Evolutionary conservation across 345 rosid genomes (phyloP).

Genomic region (Ceriops tagal): DNA sequence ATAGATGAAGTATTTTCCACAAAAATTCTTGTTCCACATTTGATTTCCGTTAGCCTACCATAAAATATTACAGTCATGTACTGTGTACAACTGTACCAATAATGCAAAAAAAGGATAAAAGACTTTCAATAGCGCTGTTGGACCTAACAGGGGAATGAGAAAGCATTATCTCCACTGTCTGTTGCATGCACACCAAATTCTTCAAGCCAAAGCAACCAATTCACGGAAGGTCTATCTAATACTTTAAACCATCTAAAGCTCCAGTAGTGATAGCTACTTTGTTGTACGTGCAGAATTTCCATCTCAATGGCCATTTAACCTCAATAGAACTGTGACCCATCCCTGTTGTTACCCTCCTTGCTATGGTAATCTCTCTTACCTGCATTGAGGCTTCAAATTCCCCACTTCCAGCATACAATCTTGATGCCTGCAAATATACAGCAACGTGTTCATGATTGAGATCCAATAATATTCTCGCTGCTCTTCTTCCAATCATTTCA

Average conservation of each 20-base stretch:
- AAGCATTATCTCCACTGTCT: slow-evolving; percentile 24
- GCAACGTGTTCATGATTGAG: slow-evolving; percentile 50
- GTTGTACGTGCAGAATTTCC: slow-evolving; percentile 5
- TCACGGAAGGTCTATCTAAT: slow-evolving; percentile 9
- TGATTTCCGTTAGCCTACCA: slow-evolving; percentile 6
- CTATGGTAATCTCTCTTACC: slow-evolving; percentile 45
- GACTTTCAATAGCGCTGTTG: slow-evolving; percentile 35
- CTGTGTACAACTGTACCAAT: slow-evolving; percentile 1
- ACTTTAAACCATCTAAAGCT: background rate
- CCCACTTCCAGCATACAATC: slow-evolving; percentile 62
- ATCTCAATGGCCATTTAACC: slow-evolving; percentile 22
- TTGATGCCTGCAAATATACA: slow-evolving; percentile 55
- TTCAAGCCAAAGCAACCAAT: slow-evolving; percentile 44
- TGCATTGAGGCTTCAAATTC: slow-evolving; percentile 49
- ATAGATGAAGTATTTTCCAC: slow-evolving; percentile 12
- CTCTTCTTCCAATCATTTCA: slow-evolving; percentile 59
- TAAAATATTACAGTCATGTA: slow-evolving; percentile 12
- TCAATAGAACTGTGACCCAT: slow-evolving; percentile 57
- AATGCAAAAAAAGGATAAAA: slow-evolving; percentile 7
- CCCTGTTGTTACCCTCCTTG: slow-evolving; percentile 49
- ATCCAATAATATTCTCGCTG: slow-evolving; percentile 50
- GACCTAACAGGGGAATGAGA: slow-evolving; percentile 34
- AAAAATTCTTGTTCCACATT: slow-evolving; percentile 1
- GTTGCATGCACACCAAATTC: slow-evolving; percentile 30
- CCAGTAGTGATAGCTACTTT: background rate